Conservation (phyloP, 306 rosid genomes). For the Prunus armeniaca region DNA sequence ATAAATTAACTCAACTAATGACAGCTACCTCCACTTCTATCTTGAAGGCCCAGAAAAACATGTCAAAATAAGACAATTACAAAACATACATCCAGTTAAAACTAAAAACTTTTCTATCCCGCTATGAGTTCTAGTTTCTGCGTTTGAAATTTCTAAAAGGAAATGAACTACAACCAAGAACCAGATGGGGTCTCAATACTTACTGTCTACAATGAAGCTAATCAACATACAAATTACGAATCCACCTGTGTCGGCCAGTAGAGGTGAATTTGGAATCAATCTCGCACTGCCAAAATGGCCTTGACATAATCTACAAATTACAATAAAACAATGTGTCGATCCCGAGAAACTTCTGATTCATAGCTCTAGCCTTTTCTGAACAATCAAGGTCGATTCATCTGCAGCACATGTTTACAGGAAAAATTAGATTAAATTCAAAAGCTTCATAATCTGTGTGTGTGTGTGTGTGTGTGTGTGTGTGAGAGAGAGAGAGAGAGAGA, state of each 20-base stretch:
- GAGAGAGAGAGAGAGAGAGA: background rate
- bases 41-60: background rate
- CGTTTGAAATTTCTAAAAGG: background rate
- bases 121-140: background rate
- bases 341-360: conserved; percentile 18
- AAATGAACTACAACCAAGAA: background rate
- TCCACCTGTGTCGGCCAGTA: background rate
- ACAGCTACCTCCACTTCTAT: background rate
- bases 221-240: background rate
- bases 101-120: background rate
- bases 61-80: background rate
- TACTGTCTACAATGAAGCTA: background rate
- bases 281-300: background rate
- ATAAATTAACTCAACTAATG: background rate
- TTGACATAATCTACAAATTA: conserved; percentile 3
- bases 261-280: background rate
- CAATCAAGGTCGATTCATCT: conserved; percentile 51
- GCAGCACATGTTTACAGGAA: conserved; percentile 30
- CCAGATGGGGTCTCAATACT: background rate
- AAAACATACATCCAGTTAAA: background rate
- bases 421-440: conserved; percentile 5
- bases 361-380: conserved; percentile 23
- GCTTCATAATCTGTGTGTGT: background rate
- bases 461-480: too few species aligned
- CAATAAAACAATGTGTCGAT: background rate